Conservation (phyloP, 2,329 filamentous ascomycete genomes). For the Penicillium digitatum region DNA sequence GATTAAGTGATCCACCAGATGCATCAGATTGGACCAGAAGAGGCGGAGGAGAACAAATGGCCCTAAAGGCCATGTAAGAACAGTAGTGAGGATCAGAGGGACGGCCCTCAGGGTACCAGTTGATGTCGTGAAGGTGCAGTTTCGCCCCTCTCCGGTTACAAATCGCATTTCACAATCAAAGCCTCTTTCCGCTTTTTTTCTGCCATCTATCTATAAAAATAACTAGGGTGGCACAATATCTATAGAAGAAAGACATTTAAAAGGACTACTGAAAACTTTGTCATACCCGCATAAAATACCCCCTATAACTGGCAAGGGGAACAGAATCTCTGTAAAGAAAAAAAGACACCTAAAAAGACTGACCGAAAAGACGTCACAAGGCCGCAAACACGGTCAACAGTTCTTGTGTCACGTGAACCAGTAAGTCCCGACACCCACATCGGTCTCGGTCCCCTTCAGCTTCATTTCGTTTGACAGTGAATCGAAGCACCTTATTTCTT, state of each 20-base stretch:
- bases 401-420: constrained; percentile 7
- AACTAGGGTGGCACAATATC: too few species aligned
- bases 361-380: too few species aligned
- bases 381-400: too few species aligned
- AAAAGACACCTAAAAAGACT: too few species aligned
- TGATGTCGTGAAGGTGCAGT: constrained; percentile 6
- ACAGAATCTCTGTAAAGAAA: too few species aligned
- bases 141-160: constrained; percentile 12
- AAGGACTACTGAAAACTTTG: too few species aligned
- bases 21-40: neutral
- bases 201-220: too few species aligned
- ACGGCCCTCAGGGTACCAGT: constrained; percentile 12
- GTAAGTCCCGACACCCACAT: constrained; percentile 4
- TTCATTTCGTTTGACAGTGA: constrained; percentile 12
- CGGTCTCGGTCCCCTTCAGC: constrained; percentile 7
- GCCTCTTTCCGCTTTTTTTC: too few species aligned
- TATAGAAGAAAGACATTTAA: too few species aligned
- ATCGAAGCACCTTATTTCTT: neutral
- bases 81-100: constrained; percentile 16
- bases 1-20: constrained; percentile 9
- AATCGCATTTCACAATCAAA: too few species aligned
- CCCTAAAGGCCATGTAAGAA: constrained; percentile 24
- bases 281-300: too few species aligned
- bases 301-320: too few species aligned
- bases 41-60: constrained; percentile 13